Conservation (phyloP, 371 early-diverging fungal species). For the Mortierella sp. region DNA sequence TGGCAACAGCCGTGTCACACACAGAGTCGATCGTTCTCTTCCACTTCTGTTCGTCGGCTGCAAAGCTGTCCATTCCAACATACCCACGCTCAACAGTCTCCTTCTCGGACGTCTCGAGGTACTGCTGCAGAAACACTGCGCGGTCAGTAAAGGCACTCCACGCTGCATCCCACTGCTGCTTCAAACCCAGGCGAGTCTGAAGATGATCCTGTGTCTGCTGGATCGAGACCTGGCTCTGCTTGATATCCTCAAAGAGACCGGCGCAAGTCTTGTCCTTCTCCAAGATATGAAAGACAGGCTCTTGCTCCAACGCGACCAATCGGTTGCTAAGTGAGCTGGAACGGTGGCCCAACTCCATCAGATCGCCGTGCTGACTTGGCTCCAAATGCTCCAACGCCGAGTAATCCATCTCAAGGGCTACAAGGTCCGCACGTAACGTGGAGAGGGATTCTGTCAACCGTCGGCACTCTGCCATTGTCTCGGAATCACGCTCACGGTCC, state of each 20-base stretch:
- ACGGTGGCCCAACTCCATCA: slow-evolving; percentile 25
- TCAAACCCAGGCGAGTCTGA: slow-evolving; percentile 35
- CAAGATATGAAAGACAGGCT: slow-evolving; percentile 22
- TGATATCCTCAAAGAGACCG: slow-evolving; percentile 29
- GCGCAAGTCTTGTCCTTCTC: slow-evolving; percentile 40
- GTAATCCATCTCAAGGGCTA: slow-evolving; percentile 22
- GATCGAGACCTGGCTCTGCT: slow-evolving; percentile 28
- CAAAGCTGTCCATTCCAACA: slow-evolving; percentile 21
- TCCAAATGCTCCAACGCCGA: slow-evolving; percentile 33
- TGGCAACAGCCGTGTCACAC: slow-evolving; percentile 30
- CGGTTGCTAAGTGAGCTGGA: slow-evolving; percentile 26
- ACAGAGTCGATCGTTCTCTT: slow-evolving; percentile 19
- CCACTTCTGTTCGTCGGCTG: slow-evolving; percentile 36
- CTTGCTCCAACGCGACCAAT: slow-evolving; percentile 39
- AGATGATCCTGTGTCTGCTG: slow-evolving; percentile 35
- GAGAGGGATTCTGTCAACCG: slow-evolving; percentile 16
- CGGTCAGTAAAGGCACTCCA: slow-evolving; percentile 40
- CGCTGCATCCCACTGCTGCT: slow-evolving; percentile 52
- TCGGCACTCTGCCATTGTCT: slow-evolving; percentile 36
- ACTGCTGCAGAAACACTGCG: slow-evolving; percentile 28
- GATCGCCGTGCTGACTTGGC: slow-evolving; percentile 25
- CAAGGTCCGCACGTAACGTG: slow-evolving; percentile 23
- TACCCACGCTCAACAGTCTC: slow-evolving; percentile 26
- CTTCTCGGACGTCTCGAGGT: slow-evolving; percentile 33
- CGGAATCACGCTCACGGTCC: slow-evolving; percentile 47